Evolutionary conservation across 495 filamentous ascomycete genomes (phyloP).

Genomic region (Physcia stellaris): DNA sequence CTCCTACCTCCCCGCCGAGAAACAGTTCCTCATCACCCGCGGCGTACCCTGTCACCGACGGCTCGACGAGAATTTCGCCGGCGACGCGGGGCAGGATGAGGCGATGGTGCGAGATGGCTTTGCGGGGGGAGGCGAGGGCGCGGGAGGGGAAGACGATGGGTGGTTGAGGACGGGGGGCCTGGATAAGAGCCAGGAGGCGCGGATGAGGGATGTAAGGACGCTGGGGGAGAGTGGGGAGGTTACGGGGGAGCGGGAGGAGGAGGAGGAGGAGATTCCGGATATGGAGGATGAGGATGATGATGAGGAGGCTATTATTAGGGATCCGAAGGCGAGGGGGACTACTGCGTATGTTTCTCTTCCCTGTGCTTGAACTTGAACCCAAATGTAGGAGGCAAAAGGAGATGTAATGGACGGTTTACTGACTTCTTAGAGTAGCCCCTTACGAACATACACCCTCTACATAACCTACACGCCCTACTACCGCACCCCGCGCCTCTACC

Average conservation of each 20-base stretch:
- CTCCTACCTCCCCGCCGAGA: conserved; percentile 68
- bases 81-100: conserved; percentile 73
- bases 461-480: conserved; percentile 96
- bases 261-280: conserved; percentile 85
- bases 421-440: too few relatives aligned
- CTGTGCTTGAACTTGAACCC: too few relatives aligned
- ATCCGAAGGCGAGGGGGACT: conserved; percentile 43
- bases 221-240: conserved; percentile 70
- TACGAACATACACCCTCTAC: conserved; percentile 92
- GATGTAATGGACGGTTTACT: too few relatives aligned
- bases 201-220: conserved; percentile 67
- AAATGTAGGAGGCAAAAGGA: too few relatives aligned
- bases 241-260: conserved; percentile 56
- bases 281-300: conserved; percentile 98
- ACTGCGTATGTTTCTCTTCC: conserved; percentile 46
- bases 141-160: conserved; percentile 63
- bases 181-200: conserved; percentile 52
- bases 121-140: conserved; percentile 31
- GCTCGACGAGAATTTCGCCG: conserved; percentile 85
- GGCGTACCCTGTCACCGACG: conserved; percentile 86
- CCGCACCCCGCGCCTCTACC: conserved; percentile 87
- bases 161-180: conserved; percentile 68
- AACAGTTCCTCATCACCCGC: conserved; percentile 91
- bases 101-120: conserved; percentile 69
- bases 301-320: conserved; percentile 90